These are phyloP conservation scores for Przewalskia tangutica DNA, from an alignment of 257 asterid genomes.

Conservation along the genomic window DNA sequence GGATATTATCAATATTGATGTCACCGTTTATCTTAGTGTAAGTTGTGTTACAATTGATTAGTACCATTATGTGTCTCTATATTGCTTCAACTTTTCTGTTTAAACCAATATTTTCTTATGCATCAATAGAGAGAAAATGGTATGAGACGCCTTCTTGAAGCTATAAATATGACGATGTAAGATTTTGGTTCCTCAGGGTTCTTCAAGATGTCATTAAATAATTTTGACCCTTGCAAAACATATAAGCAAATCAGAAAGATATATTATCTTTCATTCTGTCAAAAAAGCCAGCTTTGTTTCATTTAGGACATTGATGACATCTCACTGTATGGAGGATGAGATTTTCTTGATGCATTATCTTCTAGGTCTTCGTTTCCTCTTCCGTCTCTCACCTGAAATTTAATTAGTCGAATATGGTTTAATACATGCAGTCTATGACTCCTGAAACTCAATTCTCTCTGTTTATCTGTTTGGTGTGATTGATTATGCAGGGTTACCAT, in stretches of 20 bases:
- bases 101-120: neutral
- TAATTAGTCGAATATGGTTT: neutral
- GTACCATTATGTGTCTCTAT: neutral
- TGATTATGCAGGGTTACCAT: constrained; percentile 73
- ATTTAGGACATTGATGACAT: neutral
- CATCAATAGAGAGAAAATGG: neutral
- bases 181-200: neutral
- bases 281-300: neutral
- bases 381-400: neutral
- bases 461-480: constrained; percentile 8
- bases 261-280: neutral
- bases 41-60: constrained; percentile 15
- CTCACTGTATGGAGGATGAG: neutral
- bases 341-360: neutral
- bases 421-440: neutral
- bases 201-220: neutral
- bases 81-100: neutral
- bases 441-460: neutral
- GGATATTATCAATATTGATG: constrained; percentile 91
- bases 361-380: neutral
- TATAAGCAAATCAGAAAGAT: neutral
- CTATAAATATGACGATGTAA: neutral
- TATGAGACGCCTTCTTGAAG: neutral
- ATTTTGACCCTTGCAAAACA: neutral
- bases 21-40: constrained; percentile 93